Percentiles rank a stretch among this genome's conserved stretches.
phyloP scores from a whole-genome alignment of 306 rosid species.

The Quercus mongolica region DNA sequence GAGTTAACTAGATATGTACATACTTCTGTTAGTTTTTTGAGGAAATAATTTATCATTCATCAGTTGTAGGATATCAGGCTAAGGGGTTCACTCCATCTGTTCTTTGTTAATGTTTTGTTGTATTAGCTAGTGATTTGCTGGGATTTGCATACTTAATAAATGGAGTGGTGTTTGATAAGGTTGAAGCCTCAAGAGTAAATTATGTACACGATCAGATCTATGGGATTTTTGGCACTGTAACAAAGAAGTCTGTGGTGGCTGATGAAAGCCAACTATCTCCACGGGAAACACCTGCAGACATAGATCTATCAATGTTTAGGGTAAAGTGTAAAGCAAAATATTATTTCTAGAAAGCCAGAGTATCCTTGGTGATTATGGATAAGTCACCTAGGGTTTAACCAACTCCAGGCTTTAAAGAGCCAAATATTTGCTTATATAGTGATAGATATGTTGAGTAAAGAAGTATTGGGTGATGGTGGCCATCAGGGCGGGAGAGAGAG shows the following conservation, averaged over 20 bases:
- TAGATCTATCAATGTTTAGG: not conserved
- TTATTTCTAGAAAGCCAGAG: not conserved
- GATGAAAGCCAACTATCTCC: not conserved
- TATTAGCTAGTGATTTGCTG: not conserved
- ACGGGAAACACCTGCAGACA: not conserved
- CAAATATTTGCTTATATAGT: not conserved
- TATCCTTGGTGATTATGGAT: not conserved
- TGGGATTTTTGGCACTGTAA: not conserved
- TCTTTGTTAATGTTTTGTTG: not conserved
- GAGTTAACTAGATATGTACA: not conserved
- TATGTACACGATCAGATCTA: not conserved
- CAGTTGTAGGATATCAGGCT: not conserved
- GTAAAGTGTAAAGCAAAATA: too few species aligned
- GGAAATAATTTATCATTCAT: not conserved
- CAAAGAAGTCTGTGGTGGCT: not conserved
- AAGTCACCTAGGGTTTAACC: not conserved
- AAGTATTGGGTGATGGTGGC: not conserved
- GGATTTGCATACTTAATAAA: not conserved
- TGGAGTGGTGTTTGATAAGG: not conserved
- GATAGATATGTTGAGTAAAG: not conserved
- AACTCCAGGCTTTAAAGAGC: not conserved
- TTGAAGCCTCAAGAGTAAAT: not conserved
- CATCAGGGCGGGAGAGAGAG: too few species aligned
- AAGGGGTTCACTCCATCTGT: not conserved
- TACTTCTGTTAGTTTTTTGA: not conserved